Evolutionary conservation across 2,329 filamentous ascomycete genomes (phyloP).

Genomic region (Aureobasidium sp.): DNA sequence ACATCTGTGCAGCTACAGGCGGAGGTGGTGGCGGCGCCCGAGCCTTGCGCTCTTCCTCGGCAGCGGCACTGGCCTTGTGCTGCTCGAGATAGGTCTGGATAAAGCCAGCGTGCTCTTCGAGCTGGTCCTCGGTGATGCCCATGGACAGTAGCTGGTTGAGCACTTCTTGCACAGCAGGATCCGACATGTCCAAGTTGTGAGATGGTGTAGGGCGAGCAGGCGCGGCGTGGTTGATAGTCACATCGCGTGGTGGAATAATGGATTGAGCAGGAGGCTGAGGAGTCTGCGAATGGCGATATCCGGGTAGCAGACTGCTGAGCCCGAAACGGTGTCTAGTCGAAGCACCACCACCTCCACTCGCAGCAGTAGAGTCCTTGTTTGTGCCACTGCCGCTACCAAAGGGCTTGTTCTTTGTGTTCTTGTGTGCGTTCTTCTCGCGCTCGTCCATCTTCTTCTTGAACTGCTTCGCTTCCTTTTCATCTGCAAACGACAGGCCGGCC

Average conservation of each 20-base stretch:
- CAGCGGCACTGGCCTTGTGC: slow-evolving; percentile 47
- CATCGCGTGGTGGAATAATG: slow-evolving; percentile 41
- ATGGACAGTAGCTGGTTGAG: slow-evolving; percentile 54
- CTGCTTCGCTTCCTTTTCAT: slow-evolving; percentile 94
- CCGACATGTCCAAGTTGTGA: slow-evolving; percentile 50
- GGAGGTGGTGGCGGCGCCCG: slow-evolving; percentile 57
- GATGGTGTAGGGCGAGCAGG: slow-evolving; percentile 21
- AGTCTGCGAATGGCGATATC: slow-evolving; percentile 42
- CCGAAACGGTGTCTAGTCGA: slow-evolving; percentile 41
- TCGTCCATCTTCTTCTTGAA: slow-evolving; percentile 98
- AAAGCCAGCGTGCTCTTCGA: slow-evolving; percentile 59
- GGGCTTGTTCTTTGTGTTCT: slow-evolving; percentile 70
- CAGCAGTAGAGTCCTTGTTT: slow-evolving; percentile 26
- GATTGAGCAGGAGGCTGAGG: slow-evolving; percentile 37
- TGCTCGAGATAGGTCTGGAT: slow-evolving; percentile 61
- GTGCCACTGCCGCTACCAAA: slow-evolving; percentile 46
- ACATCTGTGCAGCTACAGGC: slow-evolving; percentile 41
- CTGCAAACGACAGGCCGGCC: slow-evolving; percentile 82
- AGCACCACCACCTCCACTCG: slow-evolving; percentile 21
- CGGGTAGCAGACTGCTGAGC: slow-evolving; percentile 40
- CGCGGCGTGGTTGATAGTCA: slow-evolving; percentile 28
- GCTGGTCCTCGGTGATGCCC: slow-evolving; percentile 62
- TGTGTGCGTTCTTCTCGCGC: slow-evolving; percentile 89
- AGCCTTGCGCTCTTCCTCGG: slow-evolving; percentile 41
- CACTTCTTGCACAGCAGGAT: slow-evolving; percentile 54